Evolutionary conservation across 1,139 yeast species (phyloP).

Genomic region (Schwanniomyces etchellsii): DNA sequence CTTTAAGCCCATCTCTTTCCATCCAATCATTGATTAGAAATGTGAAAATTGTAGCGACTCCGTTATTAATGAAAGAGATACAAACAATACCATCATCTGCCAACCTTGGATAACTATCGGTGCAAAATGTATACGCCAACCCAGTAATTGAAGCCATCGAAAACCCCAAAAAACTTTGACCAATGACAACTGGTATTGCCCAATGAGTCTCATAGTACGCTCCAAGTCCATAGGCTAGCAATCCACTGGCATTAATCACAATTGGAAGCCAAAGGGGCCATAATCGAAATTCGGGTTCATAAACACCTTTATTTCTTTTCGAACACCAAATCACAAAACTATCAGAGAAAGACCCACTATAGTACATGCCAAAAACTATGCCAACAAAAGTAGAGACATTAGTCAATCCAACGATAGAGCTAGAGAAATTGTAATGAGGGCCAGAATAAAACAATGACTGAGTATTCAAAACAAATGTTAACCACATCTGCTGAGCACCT

Average conservation of each 20-base stretch:
- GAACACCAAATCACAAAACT: constrained; percentile 33
- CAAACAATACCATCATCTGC: constrained; percentile 53
- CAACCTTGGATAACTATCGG: constrained; percentile 54
- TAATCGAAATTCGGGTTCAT: constrained; percentile 39
- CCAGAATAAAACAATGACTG: constrained; percentile 36
- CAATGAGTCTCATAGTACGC: constrained; percentile 31
- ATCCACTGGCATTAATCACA: constrained; percentile 35
- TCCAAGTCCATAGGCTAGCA: constrained; percentile 33
- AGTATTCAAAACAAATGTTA: constrained; percentile 38
- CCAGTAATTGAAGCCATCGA: constrained; percentile 50
- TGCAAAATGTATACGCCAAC: constrained; percentile 48
- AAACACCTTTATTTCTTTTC: constrained; percentile 28
- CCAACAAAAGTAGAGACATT: constrained; percentile 39
- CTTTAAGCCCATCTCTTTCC: constrained; percentile 25
- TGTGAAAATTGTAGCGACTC: constrained; percentile 43
- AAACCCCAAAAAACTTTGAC: constrained; percentile 44
- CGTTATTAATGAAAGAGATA: constrained; percentile 39
- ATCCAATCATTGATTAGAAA: constrained; percentile 48
- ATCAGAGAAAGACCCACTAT: constrained; percentile 39
- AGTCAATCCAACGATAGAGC: constrained; percentile 34
- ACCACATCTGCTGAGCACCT: constrained; percentile 60
- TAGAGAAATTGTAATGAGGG: constrained; percentile 30
- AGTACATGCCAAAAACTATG: constrained; percentile 31
- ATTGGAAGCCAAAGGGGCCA: constrained; percentile 36
- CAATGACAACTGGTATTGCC: constrained; percentile 28